Base-by-base conservation (phyloP, 192 early-diverging fungal genomes). In the Allomyces macrogynus region DNA sequence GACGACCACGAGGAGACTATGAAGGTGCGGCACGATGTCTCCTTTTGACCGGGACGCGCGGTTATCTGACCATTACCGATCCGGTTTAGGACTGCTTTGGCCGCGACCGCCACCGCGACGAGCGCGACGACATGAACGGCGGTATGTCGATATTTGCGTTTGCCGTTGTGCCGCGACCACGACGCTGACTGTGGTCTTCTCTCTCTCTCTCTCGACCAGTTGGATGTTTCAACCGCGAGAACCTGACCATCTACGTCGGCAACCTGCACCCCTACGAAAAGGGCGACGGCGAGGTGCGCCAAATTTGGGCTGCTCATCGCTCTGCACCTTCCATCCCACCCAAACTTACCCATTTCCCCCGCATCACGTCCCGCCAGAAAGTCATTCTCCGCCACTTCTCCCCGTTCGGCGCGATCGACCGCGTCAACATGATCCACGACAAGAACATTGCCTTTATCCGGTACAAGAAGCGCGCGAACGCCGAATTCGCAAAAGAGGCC, bases 401-500 rank as follows among this genome's bases (percentile, higher is more conserved):
- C 60, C 40, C 64, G 10, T 64, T 65, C n/a, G 12, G 57, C 10
- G 3, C 23, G 32, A 62, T 61, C 24, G 64, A 24, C 20, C 20
- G 44, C 10, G 86, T 92, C 32, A 80, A 84, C 63, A 67, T 90
- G 8, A 70, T 93, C n/a, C 71, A 71, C 24, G 71, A 78, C 24
- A 88, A 87, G 62, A 85, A 81, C 9, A 87, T 91, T n/a, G 90
- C 88, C 0, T 93, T 91, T 75, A 85, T 93, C 18, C 84, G 84
- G 24, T 93, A 88, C 73, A 76, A 78, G 65, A 72, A 68, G 43
- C 74, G 87, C 32, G 64, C 78, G 25, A 83, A 77, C 66, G 90
- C 90, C 23, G 89, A 93, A 75, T 92, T 93, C 78, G 90, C 89
- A 10, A 87, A 84, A 66, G 90, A 92, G 69, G 90, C 90, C 9